Percentiles rank a stretch among this genome's conserved stretches.
These are phyloP conservation scores for Allium fistulosum DNA, from an alignment of 106 monocot genomes.

Conservation along the genomic window DNA sequence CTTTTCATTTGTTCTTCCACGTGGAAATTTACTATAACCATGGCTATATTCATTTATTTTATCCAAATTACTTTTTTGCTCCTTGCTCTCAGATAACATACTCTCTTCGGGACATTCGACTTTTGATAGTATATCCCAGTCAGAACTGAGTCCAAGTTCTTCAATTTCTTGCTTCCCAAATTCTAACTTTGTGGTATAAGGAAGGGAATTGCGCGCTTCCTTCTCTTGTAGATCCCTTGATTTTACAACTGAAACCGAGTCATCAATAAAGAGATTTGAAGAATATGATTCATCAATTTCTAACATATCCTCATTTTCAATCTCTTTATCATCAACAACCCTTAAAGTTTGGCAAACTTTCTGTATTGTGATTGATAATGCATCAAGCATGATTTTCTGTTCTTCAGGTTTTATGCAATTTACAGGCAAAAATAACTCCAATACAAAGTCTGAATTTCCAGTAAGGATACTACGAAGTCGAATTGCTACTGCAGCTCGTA, in stretches of 20 bases:
- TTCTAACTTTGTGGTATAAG: constrained; percentile 4
- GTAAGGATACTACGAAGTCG: constrained; percentile 40
- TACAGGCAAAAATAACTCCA: constrained; percentile 78
- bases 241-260: neutral
- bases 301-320: constrained; percentile 30
- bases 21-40: constrained; percentile 16
- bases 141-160: constrained; percentile 20
- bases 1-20: constrained; percentile 31
- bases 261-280: neutral
- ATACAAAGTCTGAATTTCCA: constrained; percentile 50
- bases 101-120: neutral
- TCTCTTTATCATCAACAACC: constrained; percentile 37
- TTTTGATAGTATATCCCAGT: constrained; percentile 12
- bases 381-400: constrained; percentile 56
- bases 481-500: constrained; percentile 71
- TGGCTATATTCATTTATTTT: constrained; percentile 6
- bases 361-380: constrained; percentile 53
- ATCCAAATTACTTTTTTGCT: constrained; percentile 4
- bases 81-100: constrained; percentile 15
- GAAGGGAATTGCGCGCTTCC: neutral
- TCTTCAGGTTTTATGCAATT: constrained; percentile 35
- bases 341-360: constrained; percentile 43
- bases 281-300: constrained; percentile 22
- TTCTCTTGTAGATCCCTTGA: constrained; percentile 20
- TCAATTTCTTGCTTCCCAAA: constrained; percentile 17